Evolutionary conservation across 768 basidiomycete species (phyloP).

Genomic region (Candolleomyces eurysporus): DNA sequence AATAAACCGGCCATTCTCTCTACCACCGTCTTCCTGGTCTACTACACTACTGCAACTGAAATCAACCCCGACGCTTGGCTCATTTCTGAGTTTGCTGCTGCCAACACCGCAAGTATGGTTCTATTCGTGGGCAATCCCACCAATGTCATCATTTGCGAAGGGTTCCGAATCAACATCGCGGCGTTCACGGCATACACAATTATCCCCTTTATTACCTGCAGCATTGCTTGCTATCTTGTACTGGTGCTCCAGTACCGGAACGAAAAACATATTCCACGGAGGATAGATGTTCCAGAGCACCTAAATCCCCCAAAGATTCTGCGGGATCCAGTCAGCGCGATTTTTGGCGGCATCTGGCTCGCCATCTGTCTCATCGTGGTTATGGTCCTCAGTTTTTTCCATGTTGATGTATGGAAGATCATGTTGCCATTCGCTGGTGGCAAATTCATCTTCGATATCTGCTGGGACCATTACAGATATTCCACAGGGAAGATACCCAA

Average conservation of each 20-base stretch:
- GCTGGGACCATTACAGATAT: not conserved
- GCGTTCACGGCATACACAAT: constrained; percentile 83
- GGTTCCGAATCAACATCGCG: constrained; percentile 74
- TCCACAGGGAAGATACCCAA: not conserved
- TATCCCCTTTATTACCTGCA: constrained; percentile 72
- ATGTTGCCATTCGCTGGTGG: constrained; percentile 70
- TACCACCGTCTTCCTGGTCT: constrained; percentile 86
- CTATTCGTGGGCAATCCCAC: constrained; percentile 90
- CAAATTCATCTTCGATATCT: not conserved
- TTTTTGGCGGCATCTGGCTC: constrained; percentile 69
- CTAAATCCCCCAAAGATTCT: constrained; percentile 60
- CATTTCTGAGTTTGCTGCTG: constrained; percentile 74
- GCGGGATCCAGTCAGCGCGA: constrained; percentile 69
- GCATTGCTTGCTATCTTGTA: constrained; percentile 55
- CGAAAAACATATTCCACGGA: constrained; percentile 50
- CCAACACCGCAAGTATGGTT: constrained; percentile 75
- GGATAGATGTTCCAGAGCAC: constrained; percentile 31
- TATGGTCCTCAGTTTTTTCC: constrained; percentile 72
- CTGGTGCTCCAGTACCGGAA: constrained; percentile 59
- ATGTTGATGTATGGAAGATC: constrained; percentile 81
- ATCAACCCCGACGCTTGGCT: constrained; percentile 63
- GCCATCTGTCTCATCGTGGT: constrained; percentile 66
- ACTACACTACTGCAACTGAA: constrained; percentile 71
- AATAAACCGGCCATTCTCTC: constrained; percentile 94
- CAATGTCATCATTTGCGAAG: constrained; percentile 89